Percentiles rank a stretch among this genome's conserved stretches.
Evolutionary conservation across 1,284 basidiomycete species (phyloP).

Genomic region (Apiotrichum siamense): DNA sequence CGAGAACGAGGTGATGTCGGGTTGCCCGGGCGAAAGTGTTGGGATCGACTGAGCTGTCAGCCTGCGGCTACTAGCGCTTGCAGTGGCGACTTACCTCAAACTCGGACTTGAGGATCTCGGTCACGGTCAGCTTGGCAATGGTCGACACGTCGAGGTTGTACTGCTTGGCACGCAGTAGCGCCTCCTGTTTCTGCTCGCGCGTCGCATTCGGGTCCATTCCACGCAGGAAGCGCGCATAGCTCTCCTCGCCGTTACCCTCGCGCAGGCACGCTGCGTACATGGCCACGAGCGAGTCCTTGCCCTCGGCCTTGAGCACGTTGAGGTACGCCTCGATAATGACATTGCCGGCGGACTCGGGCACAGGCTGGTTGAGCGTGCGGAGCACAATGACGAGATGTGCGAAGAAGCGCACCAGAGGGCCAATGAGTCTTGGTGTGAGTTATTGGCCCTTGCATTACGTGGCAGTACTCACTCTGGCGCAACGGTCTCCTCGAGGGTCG

Average conservation of each 20-base stretch:
- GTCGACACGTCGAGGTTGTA: conserved; percentile 75
- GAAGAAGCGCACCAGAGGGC: conserved; percentile 70
- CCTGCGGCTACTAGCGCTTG: neutral
- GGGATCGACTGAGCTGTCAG: conserved; percentile 26
- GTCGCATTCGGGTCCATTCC: conserved; percentile 66
- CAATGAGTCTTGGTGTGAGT: conserved; percentile 15
- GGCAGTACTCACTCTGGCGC: conserved; percentile 57
- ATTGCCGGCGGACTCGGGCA: conserved; percentile 69
- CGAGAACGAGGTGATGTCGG: conserved; percentile 55
- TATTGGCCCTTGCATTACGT: neutral
- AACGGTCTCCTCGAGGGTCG: conserved; percentile 42
- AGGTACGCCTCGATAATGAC: conserved; percentile 84
- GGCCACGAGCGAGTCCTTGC: conserved; percentile 78
- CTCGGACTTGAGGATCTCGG: conserved; percentile 65
- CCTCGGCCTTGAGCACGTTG: conserved; percentile 74
- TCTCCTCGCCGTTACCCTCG: conserved; percentile 77
- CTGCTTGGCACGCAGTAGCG: conserved; percentile 70
- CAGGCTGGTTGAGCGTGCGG: conserved; percentile 67
- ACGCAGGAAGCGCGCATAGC: conserved; percentile 85
- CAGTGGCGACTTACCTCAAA: conserved; percentile 55
- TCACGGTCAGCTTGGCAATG: conserved; percentile 76
- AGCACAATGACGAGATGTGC: conserved; percentile 90
- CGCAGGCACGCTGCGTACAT: conserved; percentile 88
- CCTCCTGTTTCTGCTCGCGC: conserved; percentile 61
- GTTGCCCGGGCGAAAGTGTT: conserved; percentile 25